Base-by-base conservation (phyloP, 2,329 filamentous ascomycete genomes). In the Penicillium hesseltinei region DNA sequence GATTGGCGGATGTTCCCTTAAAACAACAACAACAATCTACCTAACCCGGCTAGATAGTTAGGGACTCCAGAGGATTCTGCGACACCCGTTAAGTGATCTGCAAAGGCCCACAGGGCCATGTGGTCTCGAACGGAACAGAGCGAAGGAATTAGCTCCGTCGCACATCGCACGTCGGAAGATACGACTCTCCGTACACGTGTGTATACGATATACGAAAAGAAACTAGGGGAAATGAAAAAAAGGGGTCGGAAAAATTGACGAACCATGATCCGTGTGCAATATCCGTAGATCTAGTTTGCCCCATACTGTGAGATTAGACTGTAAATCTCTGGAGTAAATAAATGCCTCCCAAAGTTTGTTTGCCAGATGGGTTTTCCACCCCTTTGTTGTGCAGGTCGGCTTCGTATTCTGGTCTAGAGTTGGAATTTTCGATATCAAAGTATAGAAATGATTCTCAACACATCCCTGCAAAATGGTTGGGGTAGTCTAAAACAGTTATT, bases 31-130 rank as follows among this genome's bases (percentile, higher is more conserved):
- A 39, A 39, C 42, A 44, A 27, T 17, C 42, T 27, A 27, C 23
- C 42, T 19, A 29, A 29, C 15, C 6, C 7, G 21, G 21, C 8
- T 46, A 21, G 11, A 15, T 15, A 44, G 21, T 43, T 2, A 10
- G 8, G 11, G 1, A 10, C 11, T 33, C 8, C 13, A 35, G 44
- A 35, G 19, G 27, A 27, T 2, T 43, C 4, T 9, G n/a, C 44
- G 11, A 27, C 45, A 47, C 21, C 44, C 44, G 51, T 49, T 49
- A 13, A 25, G 25, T 10, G 51, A 54, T 54, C 51, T 54, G 19
- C 44, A 13, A 43, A 15, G 50, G 51, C 17, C 51, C 51, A 25
- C 43, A 40, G 27, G 39, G 27, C 51, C 43, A 54, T 54, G 44
- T 49, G 44, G 44, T 36, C 21, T 29, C 19, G 19, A 47, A 35